Evolutionary conservation across 23 red algal genomes (phyloP), one percentile per base, ranked within the genome.

Genomic region (Cyanidiococcus yangmingshanensis): DNA sequence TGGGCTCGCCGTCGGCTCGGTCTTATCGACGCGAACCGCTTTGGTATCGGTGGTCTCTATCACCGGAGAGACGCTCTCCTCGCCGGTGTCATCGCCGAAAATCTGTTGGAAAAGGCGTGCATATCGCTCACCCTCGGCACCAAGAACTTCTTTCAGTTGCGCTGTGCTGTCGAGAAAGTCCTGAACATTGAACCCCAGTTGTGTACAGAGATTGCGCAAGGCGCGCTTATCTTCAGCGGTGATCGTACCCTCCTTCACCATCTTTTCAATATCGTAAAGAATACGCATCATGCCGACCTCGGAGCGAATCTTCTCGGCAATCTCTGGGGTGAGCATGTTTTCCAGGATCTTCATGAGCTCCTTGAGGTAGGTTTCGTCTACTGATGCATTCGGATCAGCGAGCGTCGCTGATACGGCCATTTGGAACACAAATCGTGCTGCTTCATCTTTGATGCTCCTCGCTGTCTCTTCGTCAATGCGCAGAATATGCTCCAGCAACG

Each of bases 281-380:
- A 81, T 71, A 39, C 78, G 59, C 78, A 81, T 81, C 32, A 81
- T 71, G 40, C 78, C 78, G 0, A 81, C 78, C 34, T 81, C 78
- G 12, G 78, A 81, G 16, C 40, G 54, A 1, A 81, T 71, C 7
- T 30, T 58, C 34, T 81, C 78, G 3, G 78, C 78, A 34, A 39
- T 57, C n/a, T 81, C 78, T 25, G 59, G 40, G 16, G 59, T 71
- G 15, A 81, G 40, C 41, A 81, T 59, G 27, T 29, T 29, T 7
- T 35, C 32, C n/a, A 71, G 63, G 3, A 71, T 7, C 7, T 71
- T 71, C n/a, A 35, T 71, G 16, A 71, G 63, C 7, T 25, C 63
- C 63, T 35, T 7, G 63, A 71, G 63, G 32, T 71, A 71, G 63
- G 63, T 35, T 29, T 71, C 63, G 63, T 71, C 63, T 25, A 35